Evolutionary conservation across 768 basidiomycete species (phyloP).

Genomic region (Stropharia rugosoannulata): DNA sequence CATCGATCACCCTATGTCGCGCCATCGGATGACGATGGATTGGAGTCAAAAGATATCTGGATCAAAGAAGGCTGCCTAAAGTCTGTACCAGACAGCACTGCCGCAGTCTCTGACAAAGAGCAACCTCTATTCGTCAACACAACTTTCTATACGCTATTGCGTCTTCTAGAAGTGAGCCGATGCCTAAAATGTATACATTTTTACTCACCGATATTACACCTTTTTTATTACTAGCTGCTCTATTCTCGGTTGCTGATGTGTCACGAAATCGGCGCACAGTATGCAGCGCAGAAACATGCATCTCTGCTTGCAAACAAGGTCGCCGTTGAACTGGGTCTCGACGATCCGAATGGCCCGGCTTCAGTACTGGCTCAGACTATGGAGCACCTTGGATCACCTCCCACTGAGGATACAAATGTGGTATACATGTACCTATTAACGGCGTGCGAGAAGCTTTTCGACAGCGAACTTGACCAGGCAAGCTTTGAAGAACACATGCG

Average conservation of each 20-base stretch:
- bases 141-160: constrained; percentile 86
- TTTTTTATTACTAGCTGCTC: constrained; percentile 55
- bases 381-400: constrained; percentile 54
- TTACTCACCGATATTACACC: constrained; percentile 9
- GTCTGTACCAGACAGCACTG: constrained; percentile 16
- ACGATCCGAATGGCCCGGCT: constrained; percentile 78
- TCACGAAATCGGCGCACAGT: constrained; percentile 75
- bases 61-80: constrained; percentile 47
- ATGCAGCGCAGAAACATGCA: constrained; percentile 66
- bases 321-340: constrained; percentile 80
- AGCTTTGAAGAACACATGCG: constrained; percentile 95
- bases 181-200: constrained; percentile 11
- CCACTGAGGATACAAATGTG: constrained; percentile 53
- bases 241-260: constrained; percentile 86
- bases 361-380: constrained; percentile 67
- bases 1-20: constrained; percentile 29
- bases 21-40: constrained; percentile 27
- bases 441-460: constrained; percentile 92
- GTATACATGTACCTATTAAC: constrained; percentile 89
- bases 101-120: constrained; percentile 29
- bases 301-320: constrained; percentile 75
- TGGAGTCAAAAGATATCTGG: constrained; percentile 53
- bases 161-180: constrained; percentile 75
- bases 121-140: constrained; percentile 88
- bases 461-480: constrained; percentile 87